Conservation (phyloP, 139 green algal genomes). For the Cymbomonas tetramitiformis region DNA sequence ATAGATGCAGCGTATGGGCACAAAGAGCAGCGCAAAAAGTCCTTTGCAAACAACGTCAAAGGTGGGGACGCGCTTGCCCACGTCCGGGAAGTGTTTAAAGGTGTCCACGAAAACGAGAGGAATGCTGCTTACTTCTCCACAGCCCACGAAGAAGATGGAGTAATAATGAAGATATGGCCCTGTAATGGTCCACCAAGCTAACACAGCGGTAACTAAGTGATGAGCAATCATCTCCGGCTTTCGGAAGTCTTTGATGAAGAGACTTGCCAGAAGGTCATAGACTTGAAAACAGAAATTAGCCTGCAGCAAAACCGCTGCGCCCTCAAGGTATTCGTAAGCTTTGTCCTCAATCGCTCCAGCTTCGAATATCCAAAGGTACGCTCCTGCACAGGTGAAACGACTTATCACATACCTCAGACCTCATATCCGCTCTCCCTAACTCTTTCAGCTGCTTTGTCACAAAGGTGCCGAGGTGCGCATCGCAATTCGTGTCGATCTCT, state of each 20-base stretch:
- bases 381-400: too few relatives aligned
- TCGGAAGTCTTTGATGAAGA: neutral
- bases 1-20: neutral
- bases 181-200: neutral
- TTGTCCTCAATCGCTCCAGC: too few relatives aligned
- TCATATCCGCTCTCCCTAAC: too few relatives aligned
- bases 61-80: neutral
- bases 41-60: neutral
- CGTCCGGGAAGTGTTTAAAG: neutral
- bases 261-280: neutral
- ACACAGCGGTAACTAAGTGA: neutral
- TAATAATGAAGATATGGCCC: conserved; percentile 3
- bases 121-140: neutral
- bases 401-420: too few relatives aligned
- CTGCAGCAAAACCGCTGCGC: too few relatives aligned
- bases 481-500: too few relatives aligned
- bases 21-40: neutral
- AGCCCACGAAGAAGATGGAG: conserved; percentile 8
- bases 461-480: too few relatives aligned
- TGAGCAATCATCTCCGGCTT: conserved; percentile 4
- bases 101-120: conserved; percentile 1
- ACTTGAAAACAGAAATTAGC: neutral
- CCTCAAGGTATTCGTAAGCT: too few relatives aligned
- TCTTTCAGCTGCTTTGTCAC: too few relatives aligned
- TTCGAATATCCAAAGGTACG: too few relatives aligned